phyloP scores from a whole-genome alignment of 2,329 filamentous ascomycete genomes.

The Diplodia intermedia region DNA sequence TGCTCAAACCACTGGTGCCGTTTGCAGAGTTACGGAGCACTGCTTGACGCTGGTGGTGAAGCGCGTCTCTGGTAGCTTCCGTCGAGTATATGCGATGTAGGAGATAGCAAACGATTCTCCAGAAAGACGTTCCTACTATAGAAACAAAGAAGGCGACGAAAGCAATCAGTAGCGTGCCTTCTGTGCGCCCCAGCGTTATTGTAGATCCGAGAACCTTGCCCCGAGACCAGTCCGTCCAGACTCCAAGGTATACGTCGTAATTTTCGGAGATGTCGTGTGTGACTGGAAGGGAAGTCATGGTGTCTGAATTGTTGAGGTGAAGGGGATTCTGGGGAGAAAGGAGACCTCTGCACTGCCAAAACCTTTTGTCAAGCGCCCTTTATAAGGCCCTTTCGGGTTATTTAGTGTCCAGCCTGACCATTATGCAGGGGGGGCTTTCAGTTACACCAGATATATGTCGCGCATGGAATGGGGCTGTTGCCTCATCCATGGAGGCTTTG shows the following conservation, averaged over 20 bases:
- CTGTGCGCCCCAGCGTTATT: background rate
- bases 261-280: background rate
- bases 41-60: slow-evolving; percentile 6
- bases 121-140: background rate
- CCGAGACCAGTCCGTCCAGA: background rate
- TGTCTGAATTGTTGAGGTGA: too few relatives aligned
- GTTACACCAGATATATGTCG: too few relatives aligned
- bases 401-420: too few relatives aligned
- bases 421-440: too few relatives aligned
- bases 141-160: background rate
- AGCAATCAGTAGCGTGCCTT: background rate
- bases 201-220: background rate
- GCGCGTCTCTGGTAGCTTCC: background rate
- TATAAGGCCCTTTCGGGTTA: too few relatives aligned
- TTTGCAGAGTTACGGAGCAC: background rate
- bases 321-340: too few relatives aligned
- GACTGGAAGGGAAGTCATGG: too few relatives aligned
- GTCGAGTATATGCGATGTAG: background rate
- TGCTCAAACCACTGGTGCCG: background rate
- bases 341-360: too few relatives aligned
- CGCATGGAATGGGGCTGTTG: too few relatives aligned
- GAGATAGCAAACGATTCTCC: background rate
- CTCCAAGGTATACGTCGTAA: background rate
- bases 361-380: too few relatives aligned
- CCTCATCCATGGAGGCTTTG: too few relatives aligned